A percentile compares a stretch with the other conserved stretches of the same genome.
phyloP scores from a whole-genome alignment of 1,284 basidiomycete genomes.

The Irpex rosettiformis region DNA sequence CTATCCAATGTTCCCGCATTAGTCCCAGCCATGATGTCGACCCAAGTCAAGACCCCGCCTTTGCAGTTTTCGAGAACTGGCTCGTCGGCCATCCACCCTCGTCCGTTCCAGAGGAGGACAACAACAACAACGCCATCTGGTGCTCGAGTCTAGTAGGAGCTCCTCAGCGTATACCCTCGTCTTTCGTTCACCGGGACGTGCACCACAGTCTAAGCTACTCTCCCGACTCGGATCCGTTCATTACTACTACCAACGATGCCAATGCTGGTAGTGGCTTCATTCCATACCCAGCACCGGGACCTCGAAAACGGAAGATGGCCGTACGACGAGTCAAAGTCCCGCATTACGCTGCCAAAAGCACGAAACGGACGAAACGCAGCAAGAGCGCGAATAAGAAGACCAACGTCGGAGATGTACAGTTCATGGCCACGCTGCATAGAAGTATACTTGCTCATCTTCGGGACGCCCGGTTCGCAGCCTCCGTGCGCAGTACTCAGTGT shows the following conservation, averaged over 20 bases:
- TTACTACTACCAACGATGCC: neutral
- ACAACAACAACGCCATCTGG: neutral
- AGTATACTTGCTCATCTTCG: slow-evolving; percentile 30
- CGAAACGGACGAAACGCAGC: slow-evolving; percentile 26
- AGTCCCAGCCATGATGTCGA: neutral
- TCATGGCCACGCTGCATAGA: slow-evolving; percentile 37
- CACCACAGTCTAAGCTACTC: slow-evolving; percentile 1
- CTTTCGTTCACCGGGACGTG: slow-evolving; percentile 20
- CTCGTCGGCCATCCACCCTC: neutral
- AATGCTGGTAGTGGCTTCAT: neutral
- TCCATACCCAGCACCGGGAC: neutral
- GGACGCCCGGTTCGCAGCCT: neutral
- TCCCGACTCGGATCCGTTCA: neutral
- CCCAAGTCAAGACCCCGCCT: neutral
- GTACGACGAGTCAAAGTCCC: slow-evolving; percentile 18
- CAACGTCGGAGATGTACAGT: slow-evolving; percentile 36
- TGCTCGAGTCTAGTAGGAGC: neutral
- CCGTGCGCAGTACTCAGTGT: neutral
- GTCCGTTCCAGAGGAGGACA: neutral
- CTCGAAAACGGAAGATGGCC: slow-evolving; percentile 13
- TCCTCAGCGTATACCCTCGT: slow-evolving; percentile 17
- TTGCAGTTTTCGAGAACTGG: neutral
- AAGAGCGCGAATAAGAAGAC: slow-evolving; percentile 34
- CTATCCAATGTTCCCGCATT: slow-evolving; percentile 21
- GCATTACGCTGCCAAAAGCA: slow-evolving; percentile 10